Percentiles rank a stretch among this genome's conserved stretches.
Conservation (phyloP, 1,284 basidiomycete genomes). For the Puccinia novopanici region DNA sequence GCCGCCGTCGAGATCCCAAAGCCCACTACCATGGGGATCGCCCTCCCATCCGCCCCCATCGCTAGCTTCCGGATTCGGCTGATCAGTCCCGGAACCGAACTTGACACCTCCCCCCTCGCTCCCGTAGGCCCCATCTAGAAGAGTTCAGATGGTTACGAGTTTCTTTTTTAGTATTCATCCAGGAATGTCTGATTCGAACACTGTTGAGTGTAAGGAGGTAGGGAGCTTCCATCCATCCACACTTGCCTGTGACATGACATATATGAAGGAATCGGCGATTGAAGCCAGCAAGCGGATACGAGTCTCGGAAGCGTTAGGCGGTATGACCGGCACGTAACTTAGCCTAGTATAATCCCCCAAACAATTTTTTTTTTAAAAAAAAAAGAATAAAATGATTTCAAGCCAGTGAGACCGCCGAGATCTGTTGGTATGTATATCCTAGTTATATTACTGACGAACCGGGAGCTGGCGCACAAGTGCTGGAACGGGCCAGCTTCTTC, state of each 20-base stretch:
- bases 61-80: conserved; percentile 16
- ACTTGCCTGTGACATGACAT: conserved; percentile 77
- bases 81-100: conserved; percentile 29
- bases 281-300: conserved; percentile 87
- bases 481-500: conserved; percentile 92
- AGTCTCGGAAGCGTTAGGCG: conserved; percentile 82
- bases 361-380: conserved; percentile 16
- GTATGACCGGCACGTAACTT: conserved; percentile 94
- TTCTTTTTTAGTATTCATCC: not conserved
- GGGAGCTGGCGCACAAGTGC: conserved; percentile 75
- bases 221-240: not conserved
- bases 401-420: conserved; percentile 77
- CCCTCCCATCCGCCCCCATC: conserved; percentile 60
- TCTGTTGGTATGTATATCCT: not conserved
- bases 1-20: conserved; percentile 92
- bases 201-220: not conserved
- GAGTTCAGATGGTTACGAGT: not conserved
- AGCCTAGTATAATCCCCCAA: conserved; percentile 64
- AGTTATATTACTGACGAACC: conserved; percentile 64
- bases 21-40: conserved; percentile 86
- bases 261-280: conserved; percentile 96
- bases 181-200: not conserved
- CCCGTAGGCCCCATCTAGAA: conserved; percentile 42
- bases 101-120: conserved; percentile 15
- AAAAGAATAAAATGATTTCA: conserved; percentile 64